Evolutionary conservation across 2,329 filamentous ascomycete species (phyloP).

Genomic region (Colletotrichum tanaceti): DNA sequence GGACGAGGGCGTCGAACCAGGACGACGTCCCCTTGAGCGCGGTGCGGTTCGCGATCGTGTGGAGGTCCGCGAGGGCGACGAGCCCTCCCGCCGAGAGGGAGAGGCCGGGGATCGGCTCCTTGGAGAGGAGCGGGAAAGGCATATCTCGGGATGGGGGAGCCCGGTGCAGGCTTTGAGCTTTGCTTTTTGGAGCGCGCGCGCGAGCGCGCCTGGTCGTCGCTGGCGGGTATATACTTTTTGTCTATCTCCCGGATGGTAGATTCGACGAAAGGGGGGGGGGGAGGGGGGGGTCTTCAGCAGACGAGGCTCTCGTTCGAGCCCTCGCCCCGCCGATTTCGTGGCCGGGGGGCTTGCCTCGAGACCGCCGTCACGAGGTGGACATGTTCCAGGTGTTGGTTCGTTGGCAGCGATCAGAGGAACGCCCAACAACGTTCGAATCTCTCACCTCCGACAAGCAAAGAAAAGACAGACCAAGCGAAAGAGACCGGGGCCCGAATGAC

Average conservation of each 20-base stretch:
- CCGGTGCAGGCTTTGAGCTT: too few species aligned
- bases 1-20: constrained; percentile 66
- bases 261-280: too few species aligned
- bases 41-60: constrained; percentile 66
- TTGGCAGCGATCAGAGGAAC: constrained; percentile 5
- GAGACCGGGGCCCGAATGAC: constrained; percentile 17
- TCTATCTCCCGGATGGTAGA: not conserved
- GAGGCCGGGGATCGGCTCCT: constrained; percentile 58
- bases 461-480: not conserved
- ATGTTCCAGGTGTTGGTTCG: not conserved
- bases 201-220: too few species aligned
- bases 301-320: too few species aligned
- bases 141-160: not conserved
- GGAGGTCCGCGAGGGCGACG: constrained; percentile 69
- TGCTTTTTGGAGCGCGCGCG: too few species aligned
- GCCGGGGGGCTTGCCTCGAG: not conserved
- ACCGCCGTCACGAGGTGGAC: constrained; percentile 6
- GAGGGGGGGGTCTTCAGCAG: not conserved
- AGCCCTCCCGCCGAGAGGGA: constrained; percentile 64
- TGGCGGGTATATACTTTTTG: too few species aligned
- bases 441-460: not conserved
- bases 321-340: constrained; percentile 22
- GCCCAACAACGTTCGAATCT: not conserved
- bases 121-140: constrained; percentile 56
- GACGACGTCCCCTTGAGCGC: constrained; percentile 66